These are phyloP conservation scores for Taxillus chinensis DNA, from an alignment of 164 flowering plant species.

Conservation along the genomic window DNA sequence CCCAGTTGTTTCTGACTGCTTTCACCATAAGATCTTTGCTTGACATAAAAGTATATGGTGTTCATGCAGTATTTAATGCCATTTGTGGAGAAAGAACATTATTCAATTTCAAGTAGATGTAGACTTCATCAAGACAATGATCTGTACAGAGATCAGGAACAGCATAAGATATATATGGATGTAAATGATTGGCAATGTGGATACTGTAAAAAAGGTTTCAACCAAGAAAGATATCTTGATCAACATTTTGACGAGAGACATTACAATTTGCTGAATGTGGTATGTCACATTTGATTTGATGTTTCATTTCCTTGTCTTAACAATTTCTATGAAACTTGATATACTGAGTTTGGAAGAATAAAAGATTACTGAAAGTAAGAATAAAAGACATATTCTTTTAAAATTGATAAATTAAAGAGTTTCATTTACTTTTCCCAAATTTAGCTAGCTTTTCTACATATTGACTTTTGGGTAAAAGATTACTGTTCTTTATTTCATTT, in stretches of 20 bases:
- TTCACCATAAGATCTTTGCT: neutral
- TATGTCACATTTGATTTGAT: slow-evolving; percentile 26
- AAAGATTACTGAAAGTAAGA: too few species aligned
- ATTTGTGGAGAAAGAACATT: slow-evolving; percentile 69
- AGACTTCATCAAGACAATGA: slow-evolving; percentile 83
- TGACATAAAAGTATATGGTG: neutral
- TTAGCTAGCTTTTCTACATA: too few species aligned
- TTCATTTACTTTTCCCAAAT: too few species aligned
- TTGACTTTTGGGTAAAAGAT: too few species aligned
- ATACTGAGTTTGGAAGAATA: too few species aligned
- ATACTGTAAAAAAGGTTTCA: slow-evolving; percentile 86
- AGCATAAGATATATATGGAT: slow-evolving; percentile 74
- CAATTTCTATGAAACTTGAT: too few species aligned
- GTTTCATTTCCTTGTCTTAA: neutral
- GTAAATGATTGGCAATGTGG: slow-evolving; percentile 91
- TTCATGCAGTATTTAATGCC: slow-evolving; percentile 77
- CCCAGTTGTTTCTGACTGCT: neutral
- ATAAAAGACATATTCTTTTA: too few species aligned
- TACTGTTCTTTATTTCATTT: too few species aligned
- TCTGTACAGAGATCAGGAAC: slow-evolving; percentile 86
- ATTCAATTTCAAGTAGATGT: slow-evolving; percentile 51
- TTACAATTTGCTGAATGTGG: slow-evolving; percentile 70
- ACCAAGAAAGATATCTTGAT: slow-evolving; percentile 82
- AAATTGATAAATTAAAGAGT: too few species aligned
- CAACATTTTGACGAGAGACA: slow-evolving; percentile 91